Percentiles rank a stretch among this genome's conserved stretches.
phyloP scores from a whole-genome alignment of 164 flowering plant species.

The Annona squamosa region DNA sequence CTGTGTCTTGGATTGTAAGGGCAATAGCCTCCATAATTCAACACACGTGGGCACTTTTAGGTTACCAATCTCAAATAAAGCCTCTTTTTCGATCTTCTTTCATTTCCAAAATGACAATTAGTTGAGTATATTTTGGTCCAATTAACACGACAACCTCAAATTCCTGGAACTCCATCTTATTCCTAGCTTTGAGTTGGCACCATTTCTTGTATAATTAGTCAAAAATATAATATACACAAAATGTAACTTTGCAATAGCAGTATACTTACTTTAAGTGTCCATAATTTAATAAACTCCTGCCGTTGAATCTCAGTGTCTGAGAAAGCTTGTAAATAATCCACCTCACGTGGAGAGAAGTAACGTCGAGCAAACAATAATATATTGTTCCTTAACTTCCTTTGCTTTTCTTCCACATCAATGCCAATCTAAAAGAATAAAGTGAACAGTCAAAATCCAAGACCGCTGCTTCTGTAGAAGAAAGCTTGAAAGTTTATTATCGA shows the following conservation, averaged over 20 bases:
- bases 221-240: no score
- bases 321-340: conserved; percentile 41
- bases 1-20: no score
- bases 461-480: not conserved
- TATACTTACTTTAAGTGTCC: conserved; percentile 83
- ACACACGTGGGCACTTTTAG: no score
- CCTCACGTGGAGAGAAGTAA: conserved; percentile 60
- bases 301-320: conserved; percentile 57
- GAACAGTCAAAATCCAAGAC: not conserved
- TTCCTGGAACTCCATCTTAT: no score
- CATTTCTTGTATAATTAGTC: not conserved
- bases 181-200: no score
- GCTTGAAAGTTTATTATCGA: not conserved
- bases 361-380: conserved; percentile 67
- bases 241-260: not conserved
- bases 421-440: conserved; percentile 49
- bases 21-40: no score
- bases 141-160: no score
- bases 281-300: conserved; percentile 69
- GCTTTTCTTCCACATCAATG: conserved; percentile 88
- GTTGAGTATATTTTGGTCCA: no score
- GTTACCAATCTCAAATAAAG: no score
- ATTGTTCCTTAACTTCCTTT: conserved; percentile 43
- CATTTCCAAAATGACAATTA: no score
- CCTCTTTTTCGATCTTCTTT: no score